phyloP scores from a whole-genome alignment of 108 stramenopile genomes.

The Cyclotella atomus region DNA sequence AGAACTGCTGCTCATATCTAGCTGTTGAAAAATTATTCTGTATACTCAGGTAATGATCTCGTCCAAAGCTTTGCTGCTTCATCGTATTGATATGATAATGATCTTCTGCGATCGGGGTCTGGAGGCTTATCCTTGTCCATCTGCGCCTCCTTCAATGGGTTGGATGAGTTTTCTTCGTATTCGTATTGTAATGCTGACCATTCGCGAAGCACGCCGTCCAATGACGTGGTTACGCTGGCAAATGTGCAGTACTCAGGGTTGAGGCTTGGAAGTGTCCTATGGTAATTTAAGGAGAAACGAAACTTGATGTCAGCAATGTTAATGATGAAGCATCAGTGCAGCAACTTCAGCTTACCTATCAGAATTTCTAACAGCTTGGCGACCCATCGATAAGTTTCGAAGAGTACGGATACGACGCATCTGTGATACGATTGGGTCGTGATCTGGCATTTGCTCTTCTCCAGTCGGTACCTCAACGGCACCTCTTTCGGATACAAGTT shows the following conservation, averaged over 20 bases:
- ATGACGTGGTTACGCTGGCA: conserved; percentile 28
- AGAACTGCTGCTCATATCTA: too few relatives aligned
- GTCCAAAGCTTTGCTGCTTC: conserved; percentile 31
- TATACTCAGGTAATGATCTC: conserved; percentile 21
- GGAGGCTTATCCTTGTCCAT: conserved; percentile 27
- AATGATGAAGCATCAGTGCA: neutral
- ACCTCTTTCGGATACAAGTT: conserved; percentile 37
- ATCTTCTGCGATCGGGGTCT: conserved; percentile 25
- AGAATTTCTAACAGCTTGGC: conserved; percentile 24
- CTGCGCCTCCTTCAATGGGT: conserved; percentile 38
- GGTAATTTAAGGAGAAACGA: neutral
- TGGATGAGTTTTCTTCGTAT: conserved; percentile 37
- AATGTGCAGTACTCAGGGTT: conserved; percentile 19
- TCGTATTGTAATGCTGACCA: conserved; percentile 42
- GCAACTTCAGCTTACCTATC: conserved; percentile 27
- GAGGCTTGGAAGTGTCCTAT: conserved; percentile 24
- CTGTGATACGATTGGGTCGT: conserved; percentile 36
- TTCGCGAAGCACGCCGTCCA: conserved; percentile 52
- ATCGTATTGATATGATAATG: conserved; percentile 26
- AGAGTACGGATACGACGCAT: conserved; percentile 33
- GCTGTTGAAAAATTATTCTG: conserved; percentile 1
- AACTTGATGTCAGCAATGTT: neutral
- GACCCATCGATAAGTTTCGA: conserved; percentile 39
- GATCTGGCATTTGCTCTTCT: conserved; percentile 45
- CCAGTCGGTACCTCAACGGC: conserved; percentile 24